phyloP scores from a whole-genome alignment of 176 grass and related monocot genomes.

The Eragrostis curvula region DNA sequence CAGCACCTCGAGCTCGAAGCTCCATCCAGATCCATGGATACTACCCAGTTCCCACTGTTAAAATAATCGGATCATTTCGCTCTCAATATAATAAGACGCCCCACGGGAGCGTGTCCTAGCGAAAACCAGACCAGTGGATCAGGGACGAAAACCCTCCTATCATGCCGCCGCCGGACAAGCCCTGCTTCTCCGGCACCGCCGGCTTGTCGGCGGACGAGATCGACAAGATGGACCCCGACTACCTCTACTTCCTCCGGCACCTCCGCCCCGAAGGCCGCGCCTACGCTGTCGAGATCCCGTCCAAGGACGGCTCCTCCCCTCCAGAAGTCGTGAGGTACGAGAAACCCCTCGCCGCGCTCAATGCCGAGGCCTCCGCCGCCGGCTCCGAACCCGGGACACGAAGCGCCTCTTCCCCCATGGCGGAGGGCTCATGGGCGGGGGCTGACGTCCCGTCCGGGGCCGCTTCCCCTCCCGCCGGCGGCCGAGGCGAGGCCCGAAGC shows the following conservation, averaged over 20 bases:
- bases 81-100: too few relatives aligned
- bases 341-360: background rate
- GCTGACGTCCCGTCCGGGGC: background rate
- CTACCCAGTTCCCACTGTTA: too few relatives aligned
- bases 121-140: background rate
- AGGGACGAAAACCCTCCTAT: background rate
- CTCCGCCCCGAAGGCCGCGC: constrained; percentile 20
- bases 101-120: too few relatives aligned
- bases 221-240: constrained; percentile 31
- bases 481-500: background rate
- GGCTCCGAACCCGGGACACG: too few relatives aligned
- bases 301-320: constrained; percentile 21
- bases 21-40: too few relatives aligned
- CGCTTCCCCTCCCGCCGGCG: background rate
- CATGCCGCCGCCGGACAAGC: constrained; percentile 4
- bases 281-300: constrained; percentile 29
- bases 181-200: background rate
- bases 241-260: constrained; percentile 44
- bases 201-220: constrained; percentile 9
- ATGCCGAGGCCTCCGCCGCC: background rate
- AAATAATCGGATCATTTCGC: too few relatives aligned
- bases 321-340: constrained; percentile 38
- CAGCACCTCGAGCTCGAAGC: too few relatives aligned
- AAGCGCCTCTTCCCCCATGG: background rate
- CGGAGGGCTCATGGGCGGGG: background rate